phyloP scores from a whole-genome alignment of 2,329 filamentous ascomycete genomes.

The Aureobasidium pullulans region DNA sequence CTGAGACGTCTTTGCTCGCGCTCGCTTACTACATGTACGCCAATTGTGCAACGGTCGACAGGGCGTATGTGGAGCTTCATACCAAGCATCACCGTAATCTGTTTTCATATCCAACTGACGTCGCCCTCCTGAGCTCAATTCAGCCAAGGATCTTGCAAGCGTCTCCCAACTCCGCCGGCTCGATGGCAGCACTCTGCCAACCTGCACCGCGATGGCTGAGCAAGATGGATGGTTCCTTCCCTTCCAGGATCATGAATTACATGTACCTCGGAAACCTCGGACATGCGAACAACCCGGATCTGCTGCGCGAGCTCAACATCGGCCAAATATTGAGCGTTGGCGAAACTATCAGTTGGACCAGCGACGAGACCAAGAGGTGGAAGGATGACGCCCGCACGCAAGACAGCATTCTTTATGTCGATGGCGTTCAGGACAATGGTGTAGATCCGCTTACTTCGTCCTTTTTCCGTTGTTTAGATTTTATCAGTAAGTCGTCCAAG shows the following conservation, averaged over 20 bases:
- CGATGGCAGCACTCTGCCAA: slow-evolving; percentile 43
- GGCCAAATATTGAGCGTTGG: slow-evolving; percentile 85
- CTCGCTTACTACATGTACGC: slow-evolving; percentile 93
- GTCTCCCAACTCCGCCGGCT: slow-evolving; percentile 49
- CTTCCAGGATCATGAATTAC: slow-evolving; percentile 81
- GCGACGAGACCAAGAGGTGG: slow-evolving; percentile 45
- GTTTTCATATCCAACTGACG: slow-evolving; percentile 90
- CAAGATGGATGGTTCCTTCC: slow-evolving; percentile 80
- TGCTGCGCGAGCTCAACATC: slow-evolving; percentile 75
- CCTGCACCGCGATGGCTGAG: slow-evolving; percentile 72
- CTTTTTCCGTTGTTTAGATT: slow-evolving; percentile 77
- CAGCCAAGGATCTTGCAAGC: slow-evolving; percentile 66
- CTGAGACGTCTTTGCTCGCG: slow-evolving; percentile 80
- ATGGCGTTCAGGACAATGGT: slow-evolving; percentile 90
- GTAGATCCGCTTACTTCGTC: slow-evolving; percentile 85
- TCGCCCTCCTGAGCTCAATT: slow-evolving; percentile 69
- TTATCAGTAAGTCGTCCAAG: slow-evolving; percentile 66
- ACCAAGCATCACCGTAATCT: slow-evolving; percentile 78
- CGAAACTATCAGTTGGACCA: slow-evolving; percentile 75
- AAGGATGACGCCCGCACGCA: slow-evolving; percentile 21
- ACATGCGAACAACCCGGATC: slow-evolving; percentile 87
- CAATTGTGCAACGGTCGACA: slow-evolving; percentile 69
- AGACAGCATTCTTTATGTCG: slow-evolving; percentile 63
- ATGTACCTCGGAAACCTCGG: slow-evolving; percentile 93
- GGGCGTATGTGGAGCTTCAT: slow-evolving; percentile 84